These are phyloP conservation scores for Cenchrus americanus DNA, from an alignment of 176 grass and related monocot genomes.

Conservation along the genomic window DNA sequence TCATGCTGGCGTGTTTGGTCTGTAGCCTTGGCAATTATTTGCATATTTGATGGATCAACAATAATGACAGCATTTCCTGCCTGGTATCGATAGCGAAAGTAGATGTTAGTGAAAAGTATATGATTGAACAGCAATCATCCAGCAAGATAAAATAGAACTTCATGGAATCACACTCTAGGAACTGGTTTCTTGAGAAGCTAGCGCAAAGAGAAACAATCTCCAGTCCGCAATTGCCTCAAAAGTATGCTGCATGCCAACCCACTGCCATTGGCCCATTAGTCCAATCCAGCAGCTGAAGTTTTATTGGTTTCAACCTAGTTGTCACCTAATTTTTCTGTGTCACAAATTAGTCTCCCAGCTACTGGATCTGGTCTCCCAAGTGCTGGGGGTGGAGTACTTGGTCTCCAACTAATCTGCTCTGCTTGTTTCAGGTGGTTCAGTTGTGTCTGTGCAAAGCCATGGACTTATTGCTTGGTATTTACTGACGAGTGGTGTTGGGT, in stretches of 20 bases:
- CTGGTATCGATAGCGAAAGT: slow-evolving; percentile 43
- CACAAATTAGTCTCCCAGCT: too few relatives aligned
- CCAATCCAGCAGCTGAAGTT: too few relatives aligned
- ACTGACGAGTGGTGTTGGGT: neutral
- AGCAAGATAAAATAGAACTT: neutral
- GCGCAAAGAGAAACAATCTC: neutral
- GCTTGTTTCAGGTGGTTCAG: too few relatives aligned
- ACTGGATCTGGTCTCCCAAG: too few relatives aligned
- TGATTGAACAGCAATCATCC: neutral
- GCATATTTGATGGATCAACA: slow-evolving; percentile 70
- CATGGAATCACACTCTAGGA: neutral
- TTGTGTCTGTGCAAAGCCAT: neutral
- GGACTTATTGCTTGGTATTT: neutral
- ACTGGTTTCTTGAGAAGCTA: neutral
- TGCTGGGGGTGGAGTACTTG: too few relatives aligned
- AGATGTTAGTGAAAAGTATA: neutral
- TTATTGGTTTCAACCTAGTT: too few relatives aligned
- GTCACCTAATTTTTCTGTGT: too few relatives aligned
- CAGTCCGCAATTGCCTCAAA: too few relatives aligned
- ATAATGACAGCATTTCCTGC: slow-evolving; percentile 76
- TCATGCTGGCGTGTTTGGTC: slow-evolving; percentile 51
- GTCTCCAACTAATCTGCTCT: too few relatives aligned
- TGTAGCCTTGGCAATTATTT: slow-evolving; percentile 71
- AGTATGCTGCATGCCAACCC: too few relatives aligned
- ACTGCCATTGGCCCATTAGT: too few relatives aligned